A percentile compares a stretch with the other conserved stretches of the same genome.
phyloP scores from a whole-genome alignment of 2,329 filamentous ascomycete genomes.

The Coleophoma eucalyptorum region DNA sequence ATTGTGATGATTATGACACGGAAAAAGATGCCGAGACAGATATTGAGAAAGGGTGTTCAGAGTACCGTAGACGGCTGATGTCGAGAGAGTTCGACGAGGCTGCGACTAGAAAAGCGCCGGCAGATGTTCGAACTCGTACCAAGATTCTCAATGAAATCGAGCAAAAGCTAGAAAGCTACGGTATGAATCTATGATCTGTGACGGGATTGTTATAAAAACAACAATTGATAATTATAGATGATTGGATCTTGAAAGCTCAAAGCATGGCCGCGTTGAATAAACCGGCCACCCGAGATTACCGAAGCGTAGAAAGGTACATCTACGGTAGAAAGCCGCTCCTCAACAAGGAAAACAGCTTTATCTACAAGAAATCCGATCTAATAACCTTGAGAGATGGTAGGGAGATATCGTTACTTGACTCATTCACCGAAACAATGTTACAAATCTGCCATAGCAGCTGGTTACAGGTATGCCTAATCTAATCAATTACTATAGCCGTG shows the following conservation, averaged over 20 bases:
- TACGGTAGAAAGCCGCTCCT: background rate
- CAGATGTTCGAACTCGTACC: background rate
- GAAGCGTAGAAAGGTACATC: background rate
- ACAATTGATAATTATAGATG: background rate
- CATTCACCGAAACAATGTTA: background rate
- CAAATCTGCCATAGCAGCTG: constrained; percentile 1
- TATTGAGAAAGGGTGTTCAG: background rate
- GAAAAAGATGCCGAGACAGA: background rate
- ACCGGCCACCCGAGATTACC: constrained; percentile 14
- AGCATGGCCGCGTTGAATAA: constrained; percentile 18
- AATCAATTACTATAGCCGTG: background rate
- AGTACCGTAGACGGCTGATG: background rate
- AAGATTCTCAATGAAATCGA: background rate
- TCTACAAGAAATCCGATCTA: background rate
- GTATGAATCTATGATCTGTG: background rate
- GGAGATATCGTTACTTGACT: background rate
- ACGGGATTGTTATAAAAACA: background rate
- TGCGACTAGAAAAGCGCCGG: background rate
- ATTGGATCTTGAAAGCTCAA: constrained; percentile 8
- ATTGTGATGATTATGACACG: background rate
- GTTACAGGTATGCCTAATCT: constrained; percentile 1
- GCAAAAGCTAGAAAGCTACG: background rate
- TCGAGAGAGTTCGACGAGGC: background rate
- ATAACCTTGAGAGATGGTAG: background rate
- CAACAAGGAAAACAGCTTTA: background rate